Evolutionary conservation across 495 filamentous ascomycete species (phyloP).

Genomic region (Penicillium pulvis): DNA sequence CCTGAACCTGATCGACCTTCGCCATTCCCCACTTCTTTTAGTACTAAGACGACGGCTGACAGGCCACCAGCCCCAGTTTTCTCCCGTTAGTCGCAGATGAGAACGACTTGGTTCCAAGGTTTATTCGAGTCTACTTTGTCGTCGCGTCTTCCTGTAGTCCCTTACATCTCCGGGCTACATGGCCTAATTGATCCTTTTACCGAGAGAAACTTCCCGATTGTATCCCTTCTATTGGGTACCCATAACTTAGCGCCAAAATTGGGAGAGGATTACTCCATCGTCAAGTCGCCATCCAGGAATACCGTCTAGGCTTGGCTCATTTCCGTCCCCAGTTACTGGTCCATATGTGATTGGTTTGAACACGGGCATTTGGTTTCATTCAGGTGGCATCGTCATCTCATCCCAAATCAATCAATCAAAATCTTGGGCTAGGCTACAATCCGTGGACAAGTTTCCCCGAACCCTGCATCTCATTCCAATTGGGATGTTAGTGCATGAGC

Average conservation of each 20-base stretch:
- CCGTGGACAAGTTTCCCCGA: conserved; percentile 23
- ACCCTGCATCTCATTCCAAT: conserved; percentile 11
- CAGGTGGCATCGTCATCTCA: conserved; percentile 22
- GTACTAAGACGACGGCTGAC: neutral
- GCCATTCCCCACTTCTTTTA: conserved; percentile 4
- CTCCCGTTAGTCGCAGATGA: conserved; percentile 14
- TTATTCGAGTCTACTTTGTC: conserved; percentile 10
- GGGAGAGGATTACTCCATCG: neutral
- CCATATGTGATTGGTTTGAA: conserved; percentile 11
- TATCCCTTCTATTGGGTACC: neutral
- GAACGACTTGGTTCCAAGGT: conserved; percentile 18
- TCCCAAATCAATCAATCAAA: conserved; percentile 2
- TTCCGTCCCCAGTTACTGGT: neutral
- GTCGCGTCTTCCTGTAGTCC: neutral
- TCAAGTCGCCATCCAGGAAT: neutral
- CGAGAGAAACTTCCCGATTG: neutral
- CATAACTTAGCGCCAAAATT: neutral
- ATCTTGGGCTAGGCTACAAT: neutral
- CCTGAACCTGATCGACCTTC: conserved; percentile 2
- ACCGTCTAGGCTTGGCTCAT: conserved; percentile 2
- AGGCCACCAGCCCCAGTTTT: conserved; percentile 27
- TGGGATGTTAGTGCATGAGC: conserved; percentile 8
- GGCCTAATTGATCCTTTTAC: neutral
- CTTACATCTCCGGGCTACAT: neutral
- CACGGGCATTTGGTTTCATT: conserved; percentile 14